Percentiles rank a stretch among this genome's conserved stretches.
Evolutionary conservation across 208 protist species (phyloP).

Genomic region (Leishmania amazonensis): DNA sequence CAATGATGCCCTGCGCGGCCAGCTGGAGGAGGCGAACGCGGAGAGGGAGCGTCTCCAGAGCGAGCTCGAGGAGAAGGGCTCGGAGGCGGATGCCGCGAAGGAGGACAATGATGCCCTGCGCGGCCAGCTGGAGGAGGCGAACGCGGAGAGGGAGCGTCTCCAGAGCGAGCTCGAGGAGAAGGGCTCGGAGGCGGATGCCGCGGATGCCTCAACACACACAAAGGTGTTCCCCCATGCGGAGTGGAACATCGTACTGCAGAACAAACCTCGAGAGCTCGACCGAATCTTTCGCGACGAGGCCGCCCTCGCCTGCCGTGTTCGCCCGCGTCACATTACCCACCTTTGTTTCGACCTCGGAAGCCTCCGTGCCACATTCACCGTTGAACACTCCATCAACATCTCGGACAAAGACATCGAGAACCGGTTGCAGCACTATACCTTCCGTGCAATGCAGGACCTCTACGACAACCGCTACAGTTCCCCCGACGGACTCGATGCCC

Average conservation of each 20-base stretch:
- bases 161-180: too few species aligned
- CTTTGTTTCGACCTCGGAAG: conserved; percentile 34
- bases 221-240: conserved; percentile 37
- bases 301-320: conserved; percentile 33
- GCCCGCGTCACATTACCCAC: conserved; percentile 18
- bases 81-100: too few species aligned
- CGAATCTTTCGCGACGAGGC: conserved; percentile 31
- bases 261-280: conserved; percentile 25
- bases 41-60: too few species aligned
- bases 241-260: conserved; percentile 30
- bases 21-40: too few species aligned
- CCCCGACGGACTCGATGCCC: conserved; percentile 31
- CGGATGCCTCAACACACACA: conserved; percentile 18
- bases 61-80: too few species aligned
- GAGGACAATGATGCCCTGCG: too few species aligned
- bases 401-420: conserved; percentile 22
- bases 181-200: too few species aligned
- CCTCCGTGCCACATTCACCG: conserved; percentile 32
- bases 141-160: too few species aligned
- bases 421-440: too few species aligned
- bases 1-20: too few species aligned
- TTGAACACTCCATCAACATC: conserved; percentile 15
- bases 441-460: conserved; percentile 12
- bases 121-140: too few species aligned
- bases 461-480: conserved; percentile 28